These are phyloP conservation scores for Saccharomycopsis schoenii DNA, from an alignment of 805 yeast genomes.

Conservation along the genomic window DNA sequence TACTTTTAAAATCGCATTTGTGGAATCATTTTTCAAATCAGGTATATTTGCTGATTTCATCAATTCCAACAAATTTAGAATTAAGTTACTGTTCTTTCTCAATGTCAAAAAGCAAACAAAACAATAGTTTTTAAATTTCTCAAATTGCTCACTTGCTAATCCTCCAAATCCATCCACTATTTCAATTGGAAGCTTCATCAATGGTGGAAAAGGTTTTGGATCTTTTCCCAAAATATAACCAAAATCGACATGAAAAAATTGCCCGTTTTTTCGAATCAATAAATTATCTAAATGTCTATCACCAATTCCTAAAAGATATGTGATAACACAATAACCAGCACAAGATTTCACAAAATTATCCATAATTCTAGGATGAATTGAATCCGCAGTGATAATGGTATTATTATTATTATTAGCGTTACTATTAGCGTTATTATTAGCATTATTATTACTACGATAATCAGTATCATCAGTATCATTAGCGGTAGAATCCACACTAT, in stretches of 20 bases:
- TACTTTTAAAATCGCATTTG: constrained; percentile 80
- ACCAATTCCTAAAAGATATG: constrained; percentile 91
- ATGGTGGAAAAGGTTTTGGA: constrained; percentile 97
- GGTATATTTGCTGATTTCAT: constrained; percentile 94
- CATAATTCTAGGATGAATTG: constrained; percentile 59
- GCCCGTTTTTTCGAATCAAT: constrained; percentile 71
- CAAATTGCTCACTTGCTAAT: constrained; percentile 71
- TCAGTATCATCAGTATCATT: neutral
- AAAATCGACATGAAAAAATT: constrained; percentile 95
- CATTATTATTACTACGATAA: neutral
- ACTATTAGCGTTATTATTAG: neutral
- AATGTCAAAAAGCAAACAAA: constrained; percentile 88
- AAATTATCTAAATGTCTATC: constrained; percentile 93
- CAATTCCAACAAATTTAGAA: constrained; percentile 80
- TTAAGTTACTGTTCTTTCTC: constrained; percentile 81
- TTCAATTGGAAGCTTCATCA: constrained; percentile 95
- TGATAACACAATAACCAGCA: constrained; percentile 96
- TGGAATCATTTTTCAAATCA: constrained; percentile 75
- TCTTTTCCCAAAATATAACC: constrained; percentile 95
- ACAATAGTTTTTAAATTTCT: constrained; percentile 83
- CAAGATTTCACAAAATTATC: constrained; percentile 91
- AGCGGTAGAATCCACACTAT: neutral
- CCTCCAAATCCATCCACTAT: constrained; percentile 98
- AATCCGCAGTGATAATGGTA: constrained; percentile 23
- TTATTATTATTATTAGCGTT: constrained; percentile 8